A percentile compares a stretch with the other conserved stretches of the same genome.
phyloP scores from a whole-genome alignment of 768 basidiomycete species.

The Lentinula guzmanii region DNA sequence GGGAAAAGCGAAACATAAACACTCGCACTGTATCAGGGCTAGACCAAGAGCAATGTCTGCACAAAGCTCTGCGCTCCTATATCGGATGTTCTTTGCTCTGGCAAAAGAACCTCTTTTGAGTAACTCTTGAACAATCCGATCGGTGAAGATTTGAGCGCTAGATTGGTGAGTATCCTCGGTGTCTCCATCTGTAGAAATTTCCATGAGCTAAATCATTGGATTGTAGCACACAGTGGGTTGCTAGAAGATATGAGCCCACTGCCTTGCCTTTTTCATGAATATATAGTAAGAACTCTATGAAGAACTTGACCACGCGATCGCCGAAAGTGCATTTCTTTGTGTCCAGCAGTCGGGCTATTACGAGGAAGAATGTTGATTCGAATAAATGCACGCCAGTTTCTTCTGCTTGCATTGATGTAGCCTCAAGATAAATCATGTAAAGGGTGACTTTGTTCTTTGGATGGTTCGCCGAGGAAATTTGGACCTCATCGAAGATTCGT shows the following conservation, averaged over 20 bases:
- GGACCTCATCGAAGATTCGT: slow-evolving; percentile 79
- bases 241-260: no score
- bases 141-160: slow-evolving; percentile 56
- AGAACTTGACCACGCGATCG: slow-evolving; percentile 77
- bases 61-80: slow-evolving; percentile 70
- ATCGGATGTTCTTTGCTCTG: slow-evolving; percentile 85
- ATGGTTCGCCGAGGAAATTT: slow-evolving; percentile 70
- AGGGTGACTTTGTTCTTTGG: slow-evolving; percentile 83
- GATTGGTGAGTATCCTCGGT: slow-evolving; percentile 52
- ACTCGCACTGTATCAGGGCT: slow-evolving; percentile 78
- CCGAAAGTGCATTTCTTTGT: slow-evolving; percentile 79
- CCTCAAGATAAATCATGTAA: slow-evolving; percentile 69
- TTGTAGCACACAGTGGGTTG: no score
- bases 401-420: slow-evolving; percentile 45
- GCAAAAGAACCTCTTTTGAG: slow-evolving; percentile 72
- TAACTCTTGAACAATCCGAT: slow-evolving; percentile 57
- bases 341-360: slow-evolving; percentile 49
- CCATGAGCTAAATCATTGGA: no score
- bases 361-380: slow-evolving; percentile 52
- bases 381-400: slow-evolving; percentile 74
- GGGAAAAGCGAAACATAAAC: background rate
- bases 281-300: slow-evolving; percentile 71
- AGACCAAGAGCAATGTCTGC: slow-evolving; percentile 75
- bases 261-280: slow-evolving; percentile 68
- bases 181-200: slow-evolving; percentile 26